These are phyloP conservation scores for Geranium rotundifolium DNA, from an alignment of 345 rosid genomes.

Conservation along the genomic window DNA sequence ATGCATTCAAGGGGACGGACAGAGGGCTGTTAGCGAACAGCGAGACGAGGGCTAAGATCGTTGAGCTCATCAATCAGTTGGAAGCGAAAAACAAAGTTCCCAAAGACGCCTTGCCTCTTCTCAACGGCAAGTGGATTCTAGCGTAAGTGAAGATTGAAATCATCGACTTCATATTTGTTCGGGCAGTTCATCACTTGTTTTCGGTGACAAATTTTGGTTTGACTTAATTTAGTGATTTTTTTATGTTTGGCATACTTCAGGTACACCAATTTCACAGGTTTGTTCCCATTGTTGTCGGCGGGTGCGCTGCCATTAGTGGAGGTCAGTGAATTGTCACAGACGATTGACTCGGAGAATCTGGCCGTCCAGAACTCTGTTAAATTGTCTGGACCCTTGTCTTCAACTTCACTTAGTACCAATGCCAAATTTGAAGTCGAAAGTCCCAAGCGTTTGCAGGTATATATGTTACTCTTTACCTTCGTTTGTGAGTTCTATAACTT, in stretches of 20 bases:
- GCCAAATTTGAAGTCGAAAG: constrained; percentile 86
- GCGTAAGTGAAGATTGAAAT: too few relatives aligned
- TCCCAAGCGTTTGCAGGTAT: constrained; percentile 92
- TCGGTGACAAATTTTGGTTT: too few relatives aligned
- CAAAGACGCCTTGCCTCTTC: constrained; percentile 61
- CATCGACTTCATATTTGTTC: too few relatives aligned
- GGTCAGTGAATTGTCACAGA: constrained; percentile 89
- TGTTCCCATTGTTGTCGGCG: constrained; percentile 71
- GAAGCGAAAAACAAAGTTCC: constrained; percentile 87
- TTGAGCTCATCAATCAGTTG: constrained; percentile 77
- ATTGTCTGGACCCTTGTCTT: constrained; percentile 67
- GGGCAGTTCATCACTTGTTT: too few relatives aligned
- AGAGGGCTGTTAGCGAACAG: constrained; percentile 61
- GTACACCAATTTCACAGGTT: constrained; percentile 67
- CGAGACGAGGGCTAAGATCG: constrained; percentile 81
- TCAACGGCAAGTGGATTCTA: constrained; percentile 92
- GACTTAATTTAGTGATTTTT: too few relatives aligned
- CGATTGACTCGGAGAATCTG: constrained; percentile 68
- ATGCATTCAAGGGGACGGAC: constrained; percentile 66
- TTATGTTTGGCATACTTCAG: constrained; percentile 22
- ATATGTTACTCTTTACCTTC: constrained; percentile 2
- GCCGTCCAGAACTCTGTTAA: constrained; percentile 68
- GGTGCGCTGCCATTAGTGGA: constrained; percentile 47
- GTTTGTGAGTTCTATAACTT: too few relatives aligned
- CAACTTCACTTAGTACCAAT: constrained; percentile 68